Conservation (phyloP, 2,329 filamentous ascomycete species). For the Cladophialophora bantiana region DNA sequence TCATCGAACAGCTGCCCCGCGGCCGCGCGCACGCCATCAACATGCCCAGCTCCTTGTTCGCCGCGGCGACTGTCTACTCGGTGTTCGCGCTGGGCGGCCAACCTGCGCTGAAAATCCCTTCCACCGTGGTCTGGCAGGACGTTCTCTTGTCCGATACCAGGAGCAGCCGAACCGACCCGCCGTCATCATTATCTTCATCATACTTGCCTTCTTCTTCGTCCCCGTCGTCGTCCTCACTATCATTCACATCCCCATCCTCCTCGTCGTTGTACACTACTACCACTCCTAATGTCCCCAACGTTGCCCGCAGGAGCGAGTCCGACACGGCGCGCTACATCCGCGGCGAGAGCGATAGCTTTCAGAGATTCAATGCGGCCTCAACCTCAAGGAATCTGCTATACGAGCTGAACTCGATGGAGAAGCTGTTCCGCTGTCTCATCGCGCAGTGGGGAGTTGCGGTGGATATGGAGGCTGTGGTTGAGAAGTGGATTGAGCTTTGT, state of each 20-base stretch:
- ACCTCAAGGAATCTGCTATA: slow-evolving; percentile 53
- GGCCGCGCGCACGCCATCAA: slow-evolving; percentile 55
- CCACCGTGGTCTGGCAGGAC: slow-evolving; percentile 52
- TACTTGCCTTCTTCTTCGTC: too few species aligned
- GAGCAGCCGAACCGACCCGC: background rate
- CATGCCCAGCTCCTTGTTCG: slow-evolving; percentile 55
- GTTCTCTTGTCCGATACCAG: slow-evolving; percentile 27
- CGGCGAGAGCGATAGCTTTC: slow-evolving; percentile 42
- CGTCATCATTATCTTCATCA: background rate
- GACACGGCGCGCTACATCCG: slow-evolving; percentile 51
- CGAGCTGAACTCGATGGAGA: slow-evolving; percentile 57
- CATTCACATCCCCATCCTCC: background rate
- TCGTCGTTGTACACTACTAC: background rate
- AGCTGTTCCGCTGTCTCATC: slow-evolving; percentile 53
- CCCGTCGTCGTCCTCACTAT: too few species aligned
- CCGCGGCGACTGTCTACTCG: slow-evolving; percentile 53
- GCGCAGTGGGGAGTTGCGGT: slow-evolving; percentile 56
- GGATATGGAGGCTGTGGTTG: slow-evolving; percentile 55
- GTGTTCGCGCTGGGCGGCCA: slow-evolving; percentile 51
- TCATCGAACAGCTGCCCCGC: slow-evolving; percentile 54
- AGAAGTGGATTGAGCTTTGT: slow-evolving; percentile 54
- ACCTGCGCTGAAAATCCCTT: slow-evolving; percentile 49
- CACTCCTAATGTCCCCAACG: background rate
- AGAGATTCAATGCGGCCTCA: slow-evolving; percentile 40
- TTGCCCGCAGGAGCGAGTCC: slow-evolving; percentile 29